These are phyloP conservation scores for Ascochyta pisi DNA, from an alignment of 2,329 filamentous ascomycete genomes.

Conservation along the genomic window DNA sequence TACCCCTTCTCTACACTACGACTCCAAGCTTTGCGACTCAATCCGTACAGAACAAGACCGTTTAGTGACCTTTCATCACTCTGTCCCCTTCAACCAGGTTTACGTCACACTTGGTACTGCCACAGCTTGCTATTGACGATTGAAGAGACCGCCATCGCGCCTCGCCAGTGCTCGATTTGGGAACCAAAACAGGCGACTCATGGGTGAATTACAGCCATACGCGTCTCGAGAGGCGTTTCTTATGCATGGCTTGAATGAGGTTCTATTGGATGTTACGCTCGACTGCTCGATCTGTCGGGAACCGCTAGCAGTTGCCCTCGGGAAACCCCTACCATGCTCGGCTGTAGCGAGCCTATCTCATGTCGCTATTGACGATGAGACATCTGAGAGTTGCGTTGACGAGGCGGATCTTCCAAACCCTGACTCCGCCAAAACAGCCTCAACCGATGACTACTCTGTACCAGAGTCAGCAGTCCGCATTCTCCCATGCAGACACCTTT, in stretches of 20 bases:
- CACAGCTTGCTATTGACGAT: too few species aligned
- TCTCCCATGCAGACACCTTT: neutral
- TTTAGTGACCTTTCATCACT: too few species aligned
- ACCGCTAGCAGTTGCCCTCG: neutral
- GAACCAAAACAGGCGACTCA: neutral
- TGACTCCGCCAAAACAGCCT: neutral
- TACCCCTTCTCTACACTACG: neutral
- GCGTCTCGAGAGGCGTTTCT: neutral
- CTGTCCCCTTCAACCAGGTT: too few species aligned
- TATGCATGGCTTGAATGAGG: neutral
- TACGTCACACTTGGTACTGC: too few species aligned
- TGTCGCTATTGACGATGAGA: neutral
- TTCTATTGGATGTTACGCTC: neutral
- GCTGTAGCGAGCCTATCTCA: neutral
- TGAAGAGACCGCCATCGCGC: too few species aligned
- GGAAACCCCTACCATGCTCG: too few species aligned
- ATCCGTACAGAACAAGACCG: too few species aligned
- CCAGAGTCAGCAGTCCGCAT: neutral
- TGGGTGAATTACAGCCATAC: neutral
- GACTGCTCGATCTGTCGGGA: slow-evolving; percentile 5
- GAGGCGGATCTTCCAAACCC: too few species aligned
- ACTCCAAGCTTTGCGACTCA: neutral
- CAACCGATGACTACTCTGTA: neutral
- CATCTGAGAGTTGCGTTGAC: too few species aligned
- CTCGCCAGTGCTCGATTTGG: neutral